phyloP scores from a whole-genome alignment of 2,329 filamentous ascomycete genomes.

The Stylonectria norvegica region DNA sequence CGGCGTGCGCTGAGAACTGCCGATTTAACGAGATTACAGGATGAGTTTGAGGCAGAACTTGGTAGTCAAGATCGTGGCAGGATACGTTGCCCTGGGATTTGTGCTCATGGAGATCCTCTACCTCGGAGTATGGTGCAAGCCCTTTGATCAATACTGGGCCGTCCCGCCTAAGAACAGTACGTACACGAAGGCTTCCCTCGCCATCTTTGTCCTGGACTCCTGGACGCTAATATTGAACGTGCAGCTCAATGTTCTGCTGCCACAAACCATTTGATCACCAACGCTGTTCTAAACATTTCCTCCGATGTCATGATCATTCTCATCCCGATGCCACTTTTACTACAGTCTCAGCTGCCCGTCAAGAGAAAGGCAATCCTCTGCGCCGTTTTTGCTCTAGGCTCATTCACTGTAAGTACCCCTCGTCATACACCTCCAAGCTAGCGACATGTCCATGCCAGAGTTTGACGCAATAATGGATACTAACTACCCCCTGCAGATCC shows the following conservation, averaged over 20 bases:
- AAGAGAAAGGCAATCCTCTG: constrained; percentile 53
- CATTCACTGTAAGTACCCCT: constrained; percentile 41
- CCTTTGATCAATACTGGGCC: constrained; percentile 55
- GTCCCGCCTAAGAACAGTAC: constrained; percentile 49
- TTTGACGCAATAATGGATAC: constrained; percentile 5
- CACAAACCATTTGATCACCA: constrained; percentile 55
- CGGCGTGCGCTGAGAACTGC: background rate
- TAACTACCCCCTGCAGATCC: constrained; percentile 35
- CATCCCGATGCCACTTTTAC: constrained; percentile 53
- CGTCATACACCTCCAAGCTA: too few species aligned
- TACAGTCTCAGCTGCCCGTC: constrained; percentile 45
- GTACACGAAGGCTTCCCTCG: constrained; percentile 9
- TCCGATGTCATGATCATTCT: constrained; percentile 58
- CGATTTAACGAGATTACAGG: constrained; percentile 26
- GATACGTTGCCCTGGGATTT: constrained; percentile 46
- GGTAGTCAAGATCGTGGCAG: constrained; percentile 46
- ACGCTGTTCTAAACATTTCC: constrained; percentile 57
- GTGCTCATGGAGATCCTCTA: constrained; percentile 50
- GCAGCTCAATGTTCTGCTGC: constrained; percentile 55
- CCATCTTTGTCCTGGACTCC: background rate
- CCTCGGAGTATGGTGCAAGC: constrained; percentile 52
- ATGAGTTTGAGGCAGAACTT: constrained; percentile 45
- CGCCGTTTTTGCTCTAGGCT: constrained; percentile 43
- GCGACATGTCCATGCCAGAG: too few species aligned
- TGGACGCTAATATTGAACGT: constrained; percentile 7